These are phyloP conservation scores for Platanus orientalis DNA, from an alignment of 164 flowering plant species.

Conservation along the genomic window DNA sequence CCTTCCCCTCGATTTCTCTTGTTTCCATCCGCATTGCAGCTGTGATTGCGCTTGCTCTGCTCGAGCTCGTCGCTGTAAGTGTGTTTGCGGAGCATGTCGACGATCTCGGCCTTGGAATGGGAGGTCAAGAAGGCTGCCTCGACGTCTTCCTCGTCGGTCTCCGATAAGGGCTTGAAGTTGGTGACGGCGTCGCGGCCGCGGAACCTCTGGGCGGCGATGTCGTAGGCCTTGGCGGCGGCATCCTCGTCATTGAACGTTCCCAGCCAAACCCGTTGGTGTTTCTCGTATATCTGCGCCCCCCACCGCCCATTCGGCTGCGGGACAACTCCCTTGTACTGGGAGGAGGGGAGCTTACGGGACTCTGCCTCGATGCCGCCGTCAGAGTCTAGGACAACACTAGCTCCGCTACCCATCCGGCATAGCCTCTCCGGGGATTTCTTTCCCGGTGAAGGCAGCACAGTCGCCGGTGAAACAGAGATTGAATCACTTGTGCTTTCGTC, in stretches of 20 bases:
- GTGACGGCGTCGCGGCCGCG: slow-evolving; percentile 92
- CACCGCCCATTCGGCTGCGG: slow-evolving; percentile 97
- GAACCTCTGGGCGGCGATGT: slow-evolving; percentile 77
- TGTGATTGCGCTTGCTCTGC: slow-evolving; percentile 48
- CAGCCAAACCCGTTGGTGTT: slow-evolving; percentile 94
- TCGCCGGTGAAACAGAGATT: slow-evolving; percentile 13
- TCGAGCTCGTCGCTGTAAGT: slow-evolving; percentile 79
- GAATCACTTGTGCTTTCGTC: slow-evolving; percentile 50
- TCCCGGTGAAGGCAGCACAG: slow-evolving; percentile 9
- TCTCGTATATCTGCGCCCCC: slow-evolving; percentile 98
- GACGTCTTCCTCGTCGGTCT: slow-evolving; percentile 29
- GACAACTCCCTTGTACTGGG: slow-evolving; percentile 87
- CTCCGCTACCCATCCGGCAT: slow-evolving; percentile 71
- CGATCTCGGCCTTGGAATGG: slow-evolving; percentile 83
- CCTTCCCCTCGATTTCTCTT: neutral
- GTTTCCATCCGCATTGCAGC: neutral
- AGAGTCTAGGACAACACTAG: slow-evolving; percentile 51
- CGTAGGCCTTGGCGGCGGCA: slow-evolving; percentile 84
- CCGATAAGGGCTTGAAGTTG: slow-evolving; percentile 58
- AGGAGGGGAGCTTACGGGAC: slow-evolving; percentile 79
- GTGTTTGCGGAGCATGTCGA: slow-evolving; percentile 89
- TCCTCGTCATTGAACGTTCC: slow-evolving; percentile 90
- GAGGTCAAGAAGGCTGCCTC: slow-evolving; percentile 52
- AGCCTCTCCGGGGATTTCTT: slow-evolving; percentile 27
- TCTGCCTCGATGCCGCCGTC: slow-evolving; percentile 67